Evolutionary conservation across 306 rosid species (phyloP), one percentile per base, ranked within the genome.

Genomic region (Styphnolobium japonicum): DNA sequence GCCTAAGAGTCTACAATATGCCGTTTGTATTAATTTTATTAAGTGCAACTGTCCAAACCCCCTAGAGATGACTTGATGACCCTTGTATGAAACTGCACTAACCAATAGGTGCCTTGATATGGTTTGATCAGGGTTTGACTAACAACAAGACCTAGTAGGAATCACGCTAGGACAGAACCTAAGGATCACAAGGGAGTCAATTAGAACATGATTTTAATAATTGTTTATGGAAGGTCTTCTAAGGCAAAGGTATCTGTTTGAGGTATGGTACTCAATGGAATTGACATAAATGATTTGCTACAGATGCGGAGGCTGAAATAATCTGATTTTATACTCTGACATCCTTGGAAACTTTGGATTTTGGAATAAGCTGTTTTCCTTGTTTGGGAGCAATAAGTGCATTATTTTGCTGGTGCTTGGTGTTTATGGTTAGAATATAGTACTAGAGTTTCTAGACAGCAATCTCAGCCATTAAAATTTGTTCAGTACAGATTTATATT

Each of bases 211-310:
- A 25, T 76, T 63, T 46, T 48, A 49, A 39, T 76, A 49, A 34
- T 34, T 49, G 18, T 45, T 76, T 31, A 12, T 34, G 72, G 46
- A 63, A 48, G 27, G 34, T 36, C 25, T 2, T 61, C 36, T 63
- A 51, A 21, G 23, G 27, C 36, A 49, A 34, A 1, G 22, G 16
- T 61, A 62, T 75, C 49, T 23, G 15, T 33, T 75, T 62, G 62
- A 45, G 21, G 62, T 61, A 62, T 61, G 80, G 18, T 18, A 75
- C 53, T 60, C 45, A 53, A 76, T 63, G 73, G 33, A 19, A 75
- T 27, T 12, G 60, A 60, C 37, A 39, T 25, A 45, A 45, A 61
- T 73, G 25, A 37, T 56, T 56, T 73, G 25, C 25, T 55, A 22
- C 55, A 73, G 40, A 55, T 39, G 6, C 39, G 4, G 40, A 56